These are phyloP conservation scores for Sugiyamaella japonica DNA, from an alignment of 1,139 yeast species.

Conservation along the genomic window DNA sequence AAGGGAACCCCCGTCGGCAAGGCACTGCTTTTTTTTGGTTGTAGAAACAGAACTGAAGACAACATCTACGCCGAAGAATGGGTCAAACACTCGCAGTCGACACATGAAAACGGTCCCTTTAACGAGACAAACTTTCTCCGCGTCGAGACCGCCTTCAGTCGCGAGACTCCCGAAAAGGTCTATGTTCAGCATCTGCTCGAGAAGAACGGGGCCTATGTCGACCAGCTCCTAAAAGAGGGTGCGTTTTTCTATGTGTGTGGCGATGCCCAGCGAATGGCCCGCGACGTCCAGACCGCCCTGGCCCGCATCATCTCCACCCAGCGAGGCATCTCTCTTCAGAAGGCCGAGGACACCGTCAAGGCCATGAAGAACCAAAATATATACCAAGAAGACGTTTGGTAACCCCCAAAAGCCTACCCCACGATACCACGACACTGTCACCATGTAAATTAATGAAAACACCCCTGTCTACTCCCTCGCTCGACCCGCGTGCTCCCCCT, in stretches of 20 bases:
- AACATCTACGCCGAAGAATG: constrained; percentile 85
- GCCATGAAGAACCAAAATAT: constrained; percentile 80
- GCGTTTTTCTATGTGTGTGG: constrained; percentile 96
- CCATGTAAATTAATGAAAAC: neutral
- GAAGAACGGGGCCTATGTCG: constrained; percentile 56
- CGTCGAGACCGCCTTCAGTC: constrained; percentile 81
- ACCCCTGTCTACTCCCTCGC: neutral
- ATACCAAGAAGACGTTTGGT: constrained; percentile 99
- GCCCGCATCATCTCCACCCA: constrained; percentile 61
- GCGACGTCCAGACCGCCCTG: constrained; percentile 83
- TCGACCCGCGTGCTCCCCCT: neutral
- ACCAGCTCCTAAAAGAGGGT: constrained; percentile 64
- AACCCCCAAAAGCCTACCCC: constrained; percentile 21
- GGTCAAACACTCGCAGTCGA: constrained; percentile 51
- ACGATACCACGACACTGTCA: constrained; percentile 3
- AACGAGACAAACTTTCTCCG: constrained; percentile 38
- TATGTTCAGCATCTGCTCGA: constrained; percentile 82
- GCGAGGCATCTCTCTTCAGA: constrained; percentile 57
- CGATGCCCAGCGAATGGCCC: constrained; percentile 94
- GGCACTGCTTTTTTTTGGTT: constrained; percentile 79
- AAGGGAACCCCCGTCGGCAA: constrained; percentile 67
- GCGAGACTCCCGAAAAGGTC: constrained; percentile 65
- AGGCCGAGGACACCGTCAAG: constrained; percentile 77
- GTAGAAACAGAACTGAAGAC: constrained; percentile 73
- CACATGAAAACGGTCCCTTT: constrained; percentile 22